Evolutionary conservation across 2,329 filamentous ascomycete species (phyloP), one percentile per base, ranked within the genome.

Genomic region (Epichloe elymi): DNA sequence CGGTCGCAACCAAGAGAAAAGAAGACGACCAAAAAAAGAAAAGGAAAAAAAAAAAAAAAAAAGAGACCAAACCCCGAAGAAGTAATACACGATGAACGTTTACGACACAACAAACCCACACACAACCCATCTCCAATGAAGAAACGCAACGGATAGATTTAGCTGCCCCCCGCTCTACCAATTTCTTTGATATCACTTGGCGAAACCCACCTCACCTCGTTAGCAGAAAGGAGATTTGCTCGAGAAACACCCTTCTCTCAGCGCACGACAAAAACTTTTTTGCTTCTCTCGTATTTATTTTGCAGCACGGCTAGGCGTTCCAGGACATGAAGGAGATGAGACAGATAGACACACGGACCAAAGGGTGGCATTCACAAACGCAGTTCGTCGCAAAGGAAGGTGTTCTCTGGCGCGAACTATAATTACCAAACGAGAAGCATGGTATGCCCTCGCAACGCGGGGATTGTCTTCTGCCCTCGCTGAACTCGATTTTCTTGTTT

Each of bases 271-370:
- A 4, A 6, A 2, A 14, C 36, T 12, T 43, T 43, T 40, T 40
- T 46, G 26, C 15, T 33, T 43, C 8, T n/a, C 23, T 45, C 15
- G 26, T 33, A 15, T 39, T 45, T 36, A 15, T 40, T 26, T 43
- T 38, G 44, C 40, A 45, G 50, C 46, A 49, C 50, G 46, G 41
- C 46, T 30, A 20, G 46, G 50, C 50, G 50, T 52, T 52, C 14
- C 17, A 41, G 46, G 33, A 30, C 15, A 35, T 39, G 38, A 41
- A 20, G 15, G 17, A 49, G 38, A 30, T 14, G 14, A 42, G 37
- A 23, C 19, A 35, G 30, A 26, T 26, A 38, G 39, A 38, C 47
- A 38, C 39, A 39, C 15, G 38, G 38, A 39, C 7, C 17, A 39
- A 39, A 39, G 38, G 38, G 38, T 15, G 19, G 46, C n/a, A 17